Base-by-base conservation (phyloP, 495 filamentous ascomycete genomes). In the Podospora conica region DNA sequence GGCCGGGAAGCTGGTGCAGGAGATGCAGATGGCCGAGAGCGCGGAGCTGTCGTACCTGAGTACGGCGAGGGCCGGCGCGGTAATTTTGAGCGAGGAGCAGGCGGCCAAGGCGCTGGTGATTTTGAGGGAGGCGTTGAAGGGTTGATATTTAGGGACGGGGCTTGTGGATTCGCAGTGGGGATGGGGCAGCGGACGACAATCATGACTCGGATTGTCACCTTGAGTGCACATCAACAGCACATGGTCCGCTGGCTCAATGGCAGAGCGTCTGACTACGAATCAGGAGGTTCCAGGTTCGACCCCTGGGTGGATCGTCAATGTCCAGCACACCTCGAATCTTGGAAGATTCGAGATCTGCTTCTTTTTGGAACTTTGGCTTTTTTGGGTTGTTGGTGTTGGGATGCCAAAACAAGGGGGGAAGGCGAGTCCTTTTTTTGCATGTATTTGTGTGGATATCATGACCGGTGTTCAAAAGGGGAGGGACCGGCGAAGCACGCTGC, bases 1-100 rank as follows among this genome's bases (percentile, higher is more conserved):
- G 21, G 93, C 93, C 1, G 90, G 91, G 15, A 85, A 85, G 66
- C 81, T 96, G 53, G 90, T 91, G 1, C 84, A 76, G 64, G 83
- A 83, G 65, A 79, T 84, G 79, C 63, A 68, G 21, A 83, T 82
- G 69, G 62, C 70, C 15, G 80, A 79, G n/a, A 83, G 83, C 22
- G 83, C 92, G n/a, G 94, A 97, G 77, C 88, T 98, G 79, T 91
- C 88, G 65, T 98, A 97, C 71, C 80, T 98, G 64, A 91, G 87
- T 68, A 98, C 94, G 2, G 92, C 92, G 12, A 84, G 90, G 55
- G 92, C 94, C 0, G 95, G 95, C 7, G 94, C 91, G 3, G 94
- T 98, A 9, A 90, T 98, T 68, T 85, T 98, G 64, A 85, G 85
- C 1, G 83, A 87, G 70, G 85, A 88, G 66, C 90, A 93, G 73